Conservation (phyloP, 176 grass and related monocot genomes). For the Oryza brachyantha region DNA sequence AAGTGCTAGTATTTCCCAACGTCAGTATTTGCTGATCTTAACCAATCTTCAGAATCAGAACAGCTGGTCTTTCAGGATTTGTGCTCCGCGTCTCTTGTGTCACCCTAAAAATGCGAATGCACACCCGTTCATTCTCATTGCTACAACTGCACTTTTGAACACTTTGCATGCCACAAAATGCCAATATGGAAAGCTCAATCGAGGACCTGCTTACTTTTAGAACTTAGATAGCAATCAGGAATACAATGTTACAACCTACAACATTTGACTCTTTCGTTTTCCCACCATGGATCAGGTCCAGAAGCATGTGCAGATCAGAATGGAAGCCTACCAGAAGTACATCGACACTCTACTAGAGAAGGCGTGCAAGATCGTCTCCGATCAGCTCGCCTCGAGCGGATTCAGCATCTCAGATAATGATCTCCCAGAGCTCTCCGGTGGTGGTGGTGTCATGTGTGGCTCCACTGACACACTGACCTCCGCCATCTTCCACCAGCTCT, state of each 20-base stretch:
- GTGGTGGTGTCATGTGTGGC: constrained; percentile 40
- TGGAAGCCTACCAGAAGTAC: constrained; percentile 85
- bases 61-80: not conserved
- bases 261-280: not conserved
- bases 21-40: constrained; percentile 11
- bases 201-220: not conserved
- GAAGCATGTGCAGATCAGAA: constrained; percentile 94
- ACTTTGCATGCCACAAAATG: constrained; percentile 5
- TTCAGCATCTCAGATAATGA: constrained; percentile 57
- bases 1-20: not conserved
- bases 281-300: constrained; percentile 63
- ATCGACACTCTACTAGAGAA: constrained; percentile 82
- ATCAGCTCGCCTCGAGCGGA: constrained; percentile 63
- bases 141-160: not conserved
- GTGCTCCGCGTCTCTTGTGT: not conserved
- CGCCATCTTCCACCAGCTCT: constrained; percentile 74
- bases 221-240: not conserved
- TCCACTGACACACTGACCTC: constrained; percentile 55
- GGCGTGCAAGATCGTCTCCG: constrained; percentile 87
- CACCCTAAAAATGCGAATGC: not conserved
- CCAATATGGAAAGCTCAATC: not conserved
- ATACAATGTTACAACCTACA: not conserved
- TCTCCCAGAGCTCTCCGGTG: constrained; percentile 36
- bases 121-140: not conserved
- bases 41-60: not conserved